Percentiles rank a stretch among this genome's conserved stretches.
Conservation (phyloP, 306 rosid genomes). For the Arachis stenosperma region DNA sequence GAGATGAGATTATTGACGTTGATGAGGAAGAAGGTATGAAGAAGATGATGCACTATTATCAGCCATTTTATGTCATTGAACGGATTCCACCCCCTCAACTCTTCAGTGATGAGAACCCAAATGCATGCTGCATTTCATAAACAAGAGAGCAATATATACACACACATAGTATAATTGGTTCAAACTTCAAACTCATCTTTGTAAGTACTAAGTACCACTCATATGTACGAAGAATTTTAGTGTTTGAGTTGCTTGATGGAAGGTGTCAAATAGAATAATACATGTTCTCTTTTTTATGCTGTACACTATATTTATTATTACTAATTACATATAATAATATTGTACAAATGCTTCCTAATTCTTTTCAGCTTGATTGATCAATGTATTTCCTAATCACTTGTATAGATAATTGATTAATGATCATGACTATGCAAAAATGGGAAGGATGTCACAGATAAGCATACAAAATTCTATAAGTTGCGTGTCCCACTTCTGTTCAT, state of each 20-base stretch:
- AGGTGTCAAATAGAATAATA: slow-evolving; percentile 23
- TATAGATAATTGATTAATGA: neutral
- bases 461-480: neutral
- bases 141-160: neutral
- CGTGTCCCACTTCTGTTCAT: neutral
- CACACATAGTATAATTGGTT: no score
- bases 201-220: no score
- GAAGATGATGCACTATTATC: slow-evolving; percentile 75
- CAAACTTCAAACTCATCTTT: no score
- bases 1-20: slow-evolving; percentile 15
- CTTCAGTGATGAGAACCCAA: slow-evolving; percentile 92
- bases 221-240: no score
- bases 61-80: slow-evolving; percentile 68
- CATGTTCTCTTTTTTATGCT: slow-evolving; percentile 33
- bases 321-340: neutral
- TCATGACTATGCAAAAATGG: neutral
- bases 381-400: neutral
- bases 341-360: slow-evolving; percentile 10
- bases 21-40: slow-evolving; percentile 73
- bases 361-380: neutral
- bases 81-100: slow-evolving; percentile 85
- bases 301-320: slow-evolving; percentile 34
- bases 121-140: slow-evolving; percentile 87
- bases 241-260: no score
- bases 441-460: neutral